These are phyloP conservation scores for Globisporangium emineosum DNA, from an alignment of 352 stramenopile species.

Conservation along the genomic window DNA sequence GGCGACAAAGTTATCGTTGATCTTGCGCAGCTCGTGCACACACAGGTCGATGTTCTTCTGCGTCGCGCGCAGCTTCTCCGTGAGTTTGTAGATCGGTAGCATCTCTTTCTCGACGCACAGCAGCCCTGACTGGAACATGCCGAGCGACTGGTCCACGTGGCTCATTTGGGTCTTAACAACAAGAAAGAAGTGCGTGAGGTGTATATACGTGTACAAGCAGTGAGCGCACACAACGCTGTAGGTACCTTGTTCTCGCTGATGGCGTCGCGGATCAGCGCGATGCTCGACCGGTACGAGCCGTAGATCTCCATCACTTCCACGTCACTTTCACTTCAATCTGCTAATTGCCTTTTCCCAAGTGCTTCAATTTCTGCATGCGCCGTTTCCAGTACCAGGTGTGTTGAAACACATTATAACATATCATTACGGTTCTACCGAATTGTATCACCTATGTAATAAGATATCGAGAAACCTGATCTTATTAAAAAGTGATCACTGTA, in stretches of 20 bases:
- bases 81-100: constrained; percentile 84
- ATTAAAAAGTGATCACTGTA: background rate
- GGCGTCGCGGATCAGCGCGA: constrained; percentile 60
- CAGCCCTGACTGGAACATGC: constrained; percentile 58
- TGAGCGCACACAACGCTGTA: background rate
- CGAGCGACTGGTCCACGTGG: constrained; percentile 52
- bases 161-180: constrained; percentile 48
- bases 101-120: constrained; percentile 76
- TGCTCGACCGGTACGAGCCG: constrained; percentile 38
- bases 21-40: constrained; percentile 59
- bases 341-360: constrained; percentile 6
- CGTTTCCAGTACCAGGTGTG: background rate
- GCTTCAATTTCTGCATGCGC: background rate
- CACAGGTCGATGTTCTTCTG: constrained; percentile 85
- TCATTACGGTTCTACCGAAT: background rate
- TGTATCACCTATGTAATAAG: background rate
- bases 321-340: background rate
- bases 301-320: constrained; percentile 63
- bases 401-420: background rate
- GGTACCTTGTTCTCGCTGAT: constrained; percentile 61
- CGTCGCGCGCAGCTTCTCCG: constrained; percentile 69
- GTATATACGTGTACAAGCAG: background rate
- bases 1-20: constrained; percentile 75
- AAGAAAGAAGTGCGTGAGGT: background rate
- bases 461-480: background rate